Evolutionary conservation across 306 rosid genomes (phyloP).

Genomic region (Prunus mira): DNA sequence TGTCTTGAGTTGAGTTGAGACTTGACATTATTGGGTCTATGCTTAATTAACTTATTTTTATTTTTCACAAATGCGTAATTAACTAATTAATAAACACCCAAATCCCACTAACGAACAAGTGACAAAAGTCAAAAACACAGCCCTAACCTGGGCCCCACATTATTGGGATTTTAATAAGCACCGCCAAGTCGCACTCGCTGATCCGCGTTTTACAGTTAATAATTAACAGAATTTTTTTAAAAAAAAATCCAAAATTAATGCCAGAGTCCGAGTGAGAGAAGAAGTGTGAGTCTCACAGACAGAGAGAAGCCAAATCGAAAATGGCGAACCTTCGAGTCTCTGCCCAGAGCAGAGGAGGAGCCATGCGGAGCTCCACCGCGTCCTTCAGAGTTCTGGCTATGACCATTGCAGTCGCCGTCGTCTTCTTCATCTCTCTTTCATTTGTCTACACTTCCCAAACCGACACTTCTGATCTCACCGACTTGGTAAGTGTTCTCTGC

Average conservation of each 20-base stretch:
- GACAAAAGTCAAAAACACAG: neutral
- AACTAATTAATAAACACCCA: neutral
- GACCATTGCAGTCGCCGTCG: conserved; percentile 30
- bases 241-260: neutral
- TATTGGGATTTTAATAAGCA: neutral
- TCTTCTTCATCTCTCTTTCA: conserved; percentile 49
- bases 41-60: no score
- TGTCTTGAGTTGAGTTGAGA: neutral
- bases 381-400: conserved; percentile 43
- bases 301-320: conserved; percentile 1
- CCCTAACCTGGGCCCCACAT: neutral
- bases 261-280: neutral
- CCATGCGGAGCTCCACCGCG: conserved; percentile 3
- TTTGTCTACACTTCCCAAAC: conserved; percentile 47
- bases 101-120: neutral
- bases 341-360: conserved; percentile 5
- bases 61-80: neutral
- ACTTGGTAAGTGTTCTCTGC: conserved; percentile 35
- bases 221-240: neutral
- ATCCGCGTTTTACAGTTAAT: conserved; percentile 16
- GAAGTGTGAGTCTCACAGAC: neutral
- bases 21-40: neutral
- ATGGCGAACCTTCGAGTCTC: conserved; percentile 26
- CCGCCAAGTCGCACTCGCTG: neutral
- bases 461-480: conserved; percentile 35